These are phyloP conservation scores for Daldinia decipiens DNA, from an alignment of 495 filamentous ascomycete species.

Conservation along the genomic window DNA sequence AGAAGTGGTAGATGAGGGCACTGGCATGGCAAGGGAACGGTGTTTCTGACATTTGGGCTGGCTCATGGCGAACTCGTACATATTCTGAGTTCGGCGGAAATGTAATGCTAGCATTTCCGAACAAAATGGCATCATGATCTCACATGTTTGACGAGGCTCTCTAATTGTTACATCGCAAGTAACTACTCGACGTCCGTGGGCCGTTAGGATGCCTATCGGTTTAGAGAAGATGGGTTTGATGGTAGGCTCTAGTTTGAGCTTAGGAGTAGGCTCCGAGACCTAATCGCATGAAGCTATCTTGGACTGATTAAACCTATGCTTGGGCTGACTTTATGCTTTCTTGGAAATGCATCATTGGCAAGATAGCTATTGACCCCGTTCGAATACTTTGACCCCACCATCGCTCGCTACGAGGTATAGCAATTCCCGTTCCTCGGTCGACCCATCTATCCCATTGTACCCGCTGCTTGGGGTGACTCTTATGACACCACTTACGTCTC, in stretches of 20 bases:
- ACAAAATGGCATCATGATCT: constrained; percentile 50
- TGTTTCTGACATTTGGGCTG: constrained; percentile 52
- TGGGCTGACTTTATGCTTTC: not conserved
- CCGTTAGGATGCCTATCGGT: constrained; percentile 2
- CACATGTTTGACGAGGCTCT: constrained; percentile 35
- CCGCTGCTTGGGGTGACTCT: constrained; percentile 71
- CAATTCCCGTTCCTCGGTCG: constrained; percentile 72
- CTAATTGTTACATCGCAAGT: constrained; percentile 3
- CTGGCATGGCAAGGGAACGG: constrained; percentile 49
- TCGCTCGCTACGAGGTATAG: constrained; percentile 83
- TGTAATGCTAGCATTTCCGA: constrained; percentile 46
- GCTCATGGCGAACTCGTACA: constrained; percentile 44
- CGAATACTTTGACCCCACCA: constrained; percentile 82
- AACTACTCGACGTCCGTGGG: constrained; percentile 2
- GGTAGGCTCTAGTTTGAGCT: not conserved
- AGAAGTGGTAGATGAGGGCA: constrained; percentile 43
- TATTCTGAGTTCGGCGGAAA: constrained; percentile 40
- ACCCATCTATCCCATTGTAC: constrained; percentile 35
- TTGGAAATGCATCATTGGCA: not conserved
- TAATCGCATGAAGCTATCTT: not conserved
- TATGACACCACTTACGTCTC: constrained; percentile 90
- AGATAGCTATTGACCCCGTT: constrained; percentile 65
- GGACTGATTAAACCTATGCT: not conserved
- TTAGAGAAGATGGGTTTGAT: not conserved
- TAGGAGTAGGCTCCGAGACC: constrained; percentile 2